A percentile compares a stretch with the other conserved stretches of the same genome.
phyloP scores from a whole-genome alignment of 371 early-diverging fungal species.

The Apophysomyces variabilis region DNA sequence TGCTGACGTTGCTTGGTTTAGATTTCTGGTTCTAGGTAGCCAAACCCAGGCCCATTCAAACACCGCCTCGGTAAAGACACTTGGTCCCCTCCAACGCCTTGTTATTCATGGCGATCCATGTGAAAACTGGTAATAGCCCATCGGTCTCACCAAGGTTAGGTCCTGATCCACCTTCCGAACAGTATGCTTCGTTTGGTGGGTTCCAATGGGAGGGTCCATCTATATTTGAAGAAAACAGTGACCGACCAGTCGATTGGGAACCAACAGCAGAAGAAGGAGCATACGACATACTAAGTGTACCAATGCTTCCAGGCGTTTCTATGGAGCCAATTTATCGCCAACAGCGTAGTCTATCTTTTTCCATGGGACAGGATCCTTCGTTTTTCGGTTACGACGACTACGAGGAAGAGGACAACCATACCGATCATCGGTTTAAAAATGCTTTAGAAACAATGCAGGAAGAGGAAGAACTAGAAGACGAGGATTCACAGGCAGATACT shows the following conservation, averaged over 20 bases:
- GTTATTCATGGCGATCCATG: not conserved
- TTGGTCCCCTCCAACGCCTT: too few relatives aligned
- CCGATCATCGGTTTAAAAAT: conserved; percentile 20
- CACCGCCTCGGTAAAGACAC: too few relatives aligned
- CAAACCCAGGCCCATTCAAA: too few relatives aligned
- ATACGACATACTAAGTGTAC: conserved; percentile 18
- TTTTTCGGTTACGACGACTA: conserved; percentile 31
- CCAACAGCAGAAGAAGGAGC: conserved; percentile 7
- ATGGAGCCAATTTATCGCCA: conserved; percentile 31
- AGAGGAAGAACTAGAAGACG: conserved; percentile 39
- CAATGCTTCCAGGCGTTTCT: conserved; percentile 31
- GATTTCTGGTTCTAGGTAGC: too few relatives aligned
- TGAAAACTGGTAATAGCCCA: conserved; percentile 2
- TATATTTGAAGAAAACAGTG: conserved; percentile 25
- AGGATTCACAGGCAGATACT: conserved; percentile 26
- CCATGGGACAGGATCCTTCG: conserved; percentile 31
- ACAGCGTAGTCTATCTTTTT: conserved; percentile 34
- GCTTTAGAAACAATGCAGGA: conserved; percentile 48
- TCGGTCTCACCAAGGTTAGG: not conserved
- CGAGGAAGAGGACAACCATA: conserved; percentile 17
- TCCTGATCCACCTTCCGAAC: conserved; percentile 13
- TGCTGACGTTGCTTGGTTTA: too few relatives aligned
- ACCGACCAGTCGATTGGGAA: not conserved
- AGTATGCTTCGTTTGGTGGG: conserved; percentile 28
- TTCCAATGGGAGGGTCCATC: conserved; percentile 37